Evolutionary conservation across 1,284 basidiomycete species (phyloP).

Genomic region (Leccinum laetum): DNA sequence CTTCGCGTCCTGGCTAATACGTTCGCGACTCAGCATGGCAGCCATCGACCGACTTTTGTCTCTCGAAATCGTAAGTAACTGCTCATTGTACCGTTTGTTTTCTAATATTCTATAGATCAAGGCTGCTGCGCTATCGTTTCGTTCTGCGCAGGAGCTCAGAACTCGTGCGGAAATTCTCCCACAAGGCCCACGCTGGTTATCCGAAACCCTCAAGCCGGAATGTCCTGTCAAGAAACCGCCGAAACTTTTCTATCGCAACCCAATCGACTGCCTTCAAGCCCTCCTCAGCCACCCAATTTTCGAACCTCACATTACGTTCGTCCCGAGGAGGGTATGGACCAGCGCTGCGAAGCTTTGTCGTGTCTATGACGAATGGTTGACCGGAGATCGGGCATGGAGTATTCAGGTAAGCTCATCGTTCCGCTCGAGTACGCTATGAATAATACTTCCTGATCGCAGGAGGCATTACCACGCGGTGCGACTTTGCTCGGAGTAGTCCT

Average conservation of each 20-base stretch:
- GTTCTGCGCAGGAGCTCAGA: not conserved
- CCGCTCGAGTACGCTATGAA: not conserved
- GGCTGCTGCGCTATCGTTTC: not conserved
- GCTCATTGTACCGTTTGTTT: not conserved
- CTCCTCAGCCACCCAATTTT: not conserved
- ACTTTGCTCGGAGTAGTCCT: not conserved
- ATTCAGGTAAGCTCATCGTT: not conserved
- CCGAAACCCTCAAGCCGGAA: not conserved
- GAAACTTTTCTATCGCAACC: not conserved
- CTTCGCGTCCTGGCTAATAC: not conserved
- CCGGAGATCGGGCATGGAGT: not conserved
- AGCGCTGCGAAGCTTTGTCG: not conserved
- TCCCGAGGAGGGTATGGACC: constrained; percentile 5
- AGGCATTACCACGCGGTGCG: not conserved
- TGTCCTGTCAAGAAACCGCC: not conserved
- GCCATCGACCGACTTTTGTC: not conserved
- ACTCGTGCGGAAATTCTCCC: not conserved
- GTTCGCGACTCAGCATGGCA: not conserved
- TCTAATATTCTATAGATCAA: not conserved
- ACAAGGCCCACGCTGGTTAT: not conserved
- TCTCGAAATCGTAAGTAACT: not conserved
- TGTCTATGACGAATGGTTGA: not conserved
- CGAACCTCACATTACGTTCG: constrained; percentile 2
- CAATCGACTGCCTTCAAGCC: not conserved
- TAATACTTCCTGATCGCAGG: not conserved